Conservation (phyloP, 23 red algal genomes). For the Chondrus crispus region DNA sequence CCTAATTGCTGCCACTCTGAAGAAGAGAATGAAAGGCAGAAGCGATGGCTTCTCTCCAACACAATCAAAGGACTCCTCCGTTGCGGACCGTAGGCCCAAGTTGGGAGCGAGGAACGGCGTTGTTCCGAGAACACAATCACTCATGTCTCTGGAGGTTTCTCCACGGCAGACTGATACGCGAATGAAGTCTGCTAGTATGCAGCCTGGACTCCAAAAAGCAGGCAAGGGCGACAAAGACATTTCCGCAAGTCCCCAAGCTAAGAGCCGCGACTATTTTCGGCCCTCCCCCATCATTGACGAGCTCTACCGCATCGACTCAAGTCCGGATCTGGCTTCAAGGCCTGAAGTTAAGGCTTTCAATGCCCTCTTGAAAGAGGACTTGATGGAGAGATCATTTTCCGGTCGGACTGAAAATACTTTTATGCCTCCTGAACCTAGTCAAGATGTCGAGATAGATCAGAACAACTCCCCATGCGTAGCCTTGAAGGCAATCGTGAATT, state of each 20-base stretch:
- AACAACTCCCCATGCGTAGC: constrained; percentile 60
- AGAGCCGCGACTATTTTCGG: constrained; percentile 8
- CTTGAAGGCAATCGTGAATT: constrained; percentile 41
- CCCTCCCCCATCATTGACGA: constrained; percentile 26
- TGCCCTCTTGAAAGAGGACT: not conserved
- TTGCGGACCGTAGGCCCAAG: no score
- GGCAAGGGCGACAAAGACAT: no score
- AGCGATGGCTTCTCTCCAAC: not conserved
- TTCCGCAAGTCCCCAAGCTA: no score
- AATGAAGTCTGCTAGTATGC: no score
- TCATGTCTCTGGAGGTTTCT: not conserved
- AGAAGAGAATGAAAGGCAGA: not conserved
- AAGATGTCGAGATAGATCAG: not conserved
- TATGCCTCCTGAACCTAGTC: constrained; percentile 11
- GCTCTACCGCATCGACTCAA: constrained; percentile 27
- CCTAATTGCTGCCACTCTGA: constrained; percentile 50
- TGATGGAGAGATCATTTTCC: no score
- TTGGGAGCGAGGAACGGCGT: no score
- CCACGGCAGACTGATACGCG: no score
- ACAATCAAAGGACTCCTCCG: no score
- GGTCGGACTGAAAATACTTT: no score
- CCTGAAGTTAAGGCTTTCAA: not conserved
- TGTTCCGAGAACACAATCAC: not conserved
- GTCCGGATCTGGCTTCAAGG: not conserved
- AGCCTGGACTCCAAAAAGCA: no score